Evolutionary conservation across 202 grass and related monocot species (phyloP).

Genomic region (Brachypodium distachyon): DNA sequence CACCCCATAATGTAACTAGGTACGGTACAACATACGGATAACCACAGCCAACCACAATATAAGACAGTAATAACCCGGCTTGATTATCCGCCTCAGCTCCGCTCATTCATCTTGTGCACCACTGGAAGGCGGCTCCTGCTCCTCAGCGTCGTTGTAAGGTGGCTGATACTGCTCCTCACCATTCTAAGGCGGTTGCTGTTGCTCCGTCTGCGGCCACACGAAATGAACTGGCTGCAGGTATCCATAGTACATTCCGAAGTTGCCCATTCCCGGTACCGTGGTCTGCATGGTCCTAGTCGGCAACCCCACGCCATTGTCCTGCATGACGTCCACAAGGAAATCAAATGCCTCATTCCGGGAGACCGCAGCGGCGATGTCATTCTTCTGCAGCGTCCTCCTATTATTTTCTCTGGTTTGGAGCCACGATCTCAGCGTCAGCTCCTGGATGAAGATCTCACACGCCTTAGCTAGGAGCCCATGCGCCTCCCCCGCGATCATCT

Average conservation of each 20-base stretch:
- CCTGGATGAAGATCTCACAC: slow-evolving; percentile 65
- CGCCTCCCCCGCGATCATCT: slow-evolving; percentile 56
- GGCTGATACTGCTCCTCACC: too few relatives aligned
- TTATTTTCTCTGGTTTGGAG: slow-evolving; percentile 29
- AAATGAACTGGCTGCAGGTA: neutral
- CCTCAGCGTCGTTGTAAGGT: too few relatives aligned
- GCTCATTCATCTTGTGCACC: neutral
- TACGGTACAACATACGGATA: too few relatives aligned
- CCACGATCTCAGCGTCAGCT: slow-evolving; percentile 52
- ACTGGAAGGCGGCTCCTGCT: neutral
- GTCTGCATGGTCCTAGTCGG: neutral
- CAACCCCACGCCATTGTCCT: slow-evolving; percentile 20
- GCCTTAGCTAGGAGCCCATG: slow-evolving; percentile 57
- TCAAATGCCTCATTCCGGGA: neutral
- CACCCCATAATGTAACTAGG: too few relatives aligned
- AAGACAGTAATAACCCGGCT: too few relatives aligned
- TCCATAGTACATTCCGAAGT: slow-evolving; percentile 9
- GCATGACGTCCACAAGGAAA: slow-evolving; percentile 42
- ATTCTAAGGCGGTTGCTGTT: too few relatives aligned
- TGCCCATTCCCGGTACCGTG: neutral
- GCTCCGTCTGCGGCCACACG: slow-evolving; percentile 19
- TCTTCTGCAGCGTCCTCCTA: slow-evolving; percentile 39
- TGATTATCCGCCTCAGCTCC: neutral
- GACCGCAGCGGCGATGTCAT: neutral
- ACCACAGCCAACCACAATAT: too few relatives aligned